phyloP scores from a whole-genome alignment of 495 filamentous ascomycete species.

The Trichoderma asperelloides region DNA sequence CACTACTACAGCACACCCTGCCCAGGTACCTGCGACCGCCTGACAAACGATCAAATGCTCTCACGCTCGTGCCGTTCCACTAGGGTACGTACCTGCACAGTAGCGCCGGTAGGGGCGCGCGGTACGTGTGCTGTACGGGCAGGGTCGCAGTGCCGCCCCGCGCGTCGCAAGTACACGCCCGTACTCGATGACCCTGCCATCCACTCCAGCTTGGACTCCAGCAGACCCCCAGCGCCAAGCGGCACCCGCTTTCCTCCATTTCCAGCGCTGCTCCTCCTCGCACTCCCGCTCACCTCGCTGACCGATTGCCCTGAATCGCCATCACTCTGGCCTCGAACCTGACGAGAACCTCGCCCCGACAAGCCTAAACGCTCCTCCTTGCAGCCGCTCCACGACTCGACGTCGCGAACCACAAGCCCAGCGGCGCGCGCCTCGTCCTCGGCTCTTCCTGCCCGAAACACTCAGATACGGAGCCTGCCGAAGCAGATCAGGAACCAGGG shows the following conservation, averaged over 20 bases:
- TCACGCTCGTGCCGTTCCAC: too few relatives aligned
- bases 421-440: neutral
- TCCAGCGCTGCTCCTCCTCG: neutral
- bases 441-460: neutral
- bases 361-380: neutral
- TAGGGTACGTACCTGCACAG: too few relatives aligned
- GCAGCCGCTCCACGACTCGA: neutral
- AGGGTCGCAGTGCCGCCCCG: too few relatives aligned
- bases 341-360: neutral
- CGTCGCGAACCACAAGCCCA: neutral
- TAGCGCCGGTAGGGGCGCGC: too few relatives aligned
- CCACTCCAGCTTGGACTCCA: too few relatives aligned
- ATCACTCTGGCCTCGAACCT: neutral
- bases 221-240: neutral
- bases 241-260: neutral
- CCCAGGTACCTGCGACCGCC: neutral
- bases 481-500: conserved; percentile 7
- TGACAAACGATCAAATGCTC: too few relatives aligned
- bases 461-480: neutral
- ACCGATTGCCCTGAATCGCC: conserved; percentile 1
- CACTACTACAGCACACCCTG: neutral
- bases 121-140: too few relatives aligned
- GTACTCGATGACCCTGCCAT: too few relatives aligned
- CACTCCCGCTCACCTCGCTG: conserved; percentile 5
- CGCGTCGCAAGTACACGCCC: too few relatives aligned